These are phyloP conservation scores for Teratosphaeria gauchensis DNA, from an alignment of 2,329 filamentous ascomycete genomes.

Conservation along the genomic window DNA sequence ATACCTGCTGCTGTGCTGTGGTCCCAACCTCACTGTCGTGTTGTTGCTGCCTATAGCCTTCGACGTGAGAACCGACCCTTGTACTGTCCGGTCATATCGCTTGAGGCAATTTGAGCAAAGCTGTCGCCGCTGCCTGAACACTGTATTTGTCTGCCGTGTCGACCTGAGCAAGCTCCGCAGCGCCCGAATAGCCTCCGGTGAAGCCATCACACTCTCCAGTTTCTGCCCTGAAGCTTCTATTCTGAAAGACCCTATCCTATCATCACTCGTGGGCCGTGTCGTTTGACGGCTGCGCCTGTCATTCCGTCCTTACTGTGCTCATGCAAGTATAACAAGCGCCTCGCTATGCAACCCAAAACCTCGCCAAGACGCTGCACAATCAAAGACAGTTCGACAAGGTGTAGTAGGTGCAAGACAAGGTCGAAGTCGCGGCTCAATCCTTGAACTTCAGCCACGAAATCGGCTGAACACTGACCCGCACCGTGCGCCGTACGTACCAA, in stretches of 20 bases:
- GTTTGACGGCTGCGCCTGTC: not conserved
- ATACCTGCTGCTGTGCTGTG: not conserved
- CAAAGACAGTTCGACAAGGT: not conserved
- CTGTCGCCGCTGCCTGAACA: slow-evolving; percentile 11
- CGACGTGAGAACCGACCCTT: not conserved
- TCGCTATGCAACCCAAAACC: not conserved
- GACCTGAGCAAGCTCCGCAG: slow-evolving; percentile 14
- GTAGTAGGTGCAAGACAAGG: not conserved
- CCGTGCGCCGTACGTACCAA: no score
- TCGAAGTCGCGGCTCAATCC: not conserved
- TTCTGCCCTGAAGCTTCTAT: not conserved
- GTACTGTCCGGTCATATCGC: not conserved
- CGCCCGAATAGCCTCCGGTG: slow-evolving; percentile 13
- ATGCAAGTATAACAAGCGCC: not conserved
- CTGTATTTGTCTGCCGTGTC: not conserved
- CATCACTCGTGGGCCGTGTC: not conserved
- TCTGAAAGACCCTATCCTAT: not conserved
- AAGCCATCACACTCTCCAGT: slow-evolving; percentile 12
- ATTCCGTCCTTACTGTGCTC: not conserved
- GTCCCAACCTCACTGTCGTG: not conserved
- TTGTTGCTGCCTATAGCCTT: not conserved
- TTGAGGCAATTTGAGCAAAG: slow-evolving; percentile 18
- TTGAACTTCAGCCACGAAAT: not conserved
- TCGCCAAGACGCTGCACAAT: not conserved
- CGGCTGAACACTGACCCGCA: not conserved